Evolutionary conservation across 1,284 basidiomycete species (phyloP), one percentile per base, ranked within the genome.

Genomic region (Spongiforma sp.): DNA sequence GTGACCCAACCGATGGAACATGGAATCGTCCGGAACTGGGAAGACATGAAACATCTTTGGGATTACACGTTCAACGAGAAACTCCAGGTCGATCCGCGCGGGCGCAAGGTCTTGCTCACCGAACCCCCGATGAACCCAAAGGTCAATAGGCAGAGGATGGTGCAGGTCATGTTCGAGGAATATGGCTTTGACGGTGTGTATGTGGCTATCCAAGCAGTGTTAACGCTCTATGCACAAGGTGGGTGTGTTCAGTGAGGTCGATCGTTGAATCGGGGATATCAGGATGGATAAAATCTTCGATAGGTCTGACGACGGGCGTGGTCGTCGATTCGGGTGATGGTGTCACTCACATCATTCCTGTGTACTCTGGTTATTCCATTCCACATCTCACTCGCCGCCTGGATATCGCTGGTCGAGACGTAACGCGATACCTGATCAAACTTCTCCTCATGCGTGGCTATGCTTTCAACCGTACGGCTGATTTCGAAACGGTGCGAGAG

Each of bases 61-160:
- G 91, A 99, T 81, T 99, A 99, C 78, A 99, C 97, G 3, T 99
- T 99, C 78, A 85, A 95, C 75, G 94, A 98, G 81, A 99, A 99
- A 82, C 87, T 99, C 65, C 86, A 89, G 71, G 86, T 99, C 69
- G 92, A 98, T 75, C 91, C 96, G 30, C 83, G 84, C 55, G 98
- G 95, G 2, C 86, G 89, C 70, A 99, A 99, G 82, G 87, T 99
- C 55, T 81, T 99, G 63, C 85, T 99, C 71, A 99, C 98, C 1
- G 98, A 99, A 79, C 98, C 98, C n/a, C 98, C 97, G 50, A 99
- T 99, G 97, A 99, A 99, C 81, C 98, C 98, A 6, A 95, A 92
- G 76, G 89, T 81, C 69, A 99, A 99, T 80, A 82, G 98, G 72
- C 91, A 96, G 79, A 85, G 88, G 76, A 99, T 99, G 96, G 92